Conservation (phyloP, 106 monocot genomes). For the Dioscorea zingiberensis region DNA sequence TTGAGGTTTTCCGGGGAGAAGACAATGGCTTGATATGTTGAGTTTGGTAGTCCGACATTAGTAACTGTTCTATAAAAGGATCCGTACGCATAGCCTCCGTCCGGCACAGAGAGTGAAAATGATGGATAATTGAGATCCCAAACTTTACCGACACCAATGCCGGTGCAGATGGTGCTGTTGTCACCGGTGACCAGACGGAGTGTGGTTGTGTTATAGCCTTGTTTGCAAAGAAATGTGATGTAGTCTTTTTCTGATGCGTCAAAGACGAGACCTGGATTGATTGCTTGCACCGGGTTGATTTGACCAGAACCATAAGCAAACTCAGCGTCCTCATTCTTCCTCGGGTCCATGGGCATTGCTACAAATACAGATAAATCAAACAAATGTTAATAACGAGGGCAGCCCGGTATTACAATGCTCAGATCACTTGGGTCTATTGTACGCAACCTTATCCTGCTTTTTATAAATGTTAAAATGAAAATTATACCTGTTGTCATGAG, state of each 20-base stretch:
- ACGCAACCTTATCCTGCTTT: too few relatives aligned
- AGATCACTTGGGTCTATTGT: too few relatives aligned
- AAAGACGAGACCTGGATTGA: conserved; percentile 32
- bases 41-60: conserved; percentile 28
- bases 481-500: conserved; percentile 18
- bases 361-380: not conserved
- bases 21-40: conserved; percentile 8
- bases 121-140: conserved; percentile 48
- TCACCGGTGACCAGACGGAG: conserved; percentile 19
- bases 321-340: conserved; percentile 5
- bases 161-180: conserved; percentile 5
- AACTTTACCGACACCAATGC: not conserved
- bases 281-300: conserved; percentile 20
- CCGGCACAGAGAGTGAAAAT: conserved; percentile 5
- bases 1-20: not conserved
- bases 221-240: conserved; percentile 12
- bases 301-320: conserved; percentile 31
- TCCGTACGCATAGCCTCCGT: not conserved
- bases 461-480: too few relatives aligned
- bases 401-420: too few relatives aligned
- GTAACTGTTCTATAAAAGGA: conserved; percentile 30
- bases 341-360: conserved; percentile 12
- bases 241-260: conserved; percentile 18
- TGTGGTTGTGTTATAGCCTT: conserved; percentile 21
- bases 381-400: too few relatives aligned